These are phyloP conservation scores for Fusarium sp. DNA, from an alignment of 2,329 filamentous ascomycete species.

Conservation along the genomic window DNA sequence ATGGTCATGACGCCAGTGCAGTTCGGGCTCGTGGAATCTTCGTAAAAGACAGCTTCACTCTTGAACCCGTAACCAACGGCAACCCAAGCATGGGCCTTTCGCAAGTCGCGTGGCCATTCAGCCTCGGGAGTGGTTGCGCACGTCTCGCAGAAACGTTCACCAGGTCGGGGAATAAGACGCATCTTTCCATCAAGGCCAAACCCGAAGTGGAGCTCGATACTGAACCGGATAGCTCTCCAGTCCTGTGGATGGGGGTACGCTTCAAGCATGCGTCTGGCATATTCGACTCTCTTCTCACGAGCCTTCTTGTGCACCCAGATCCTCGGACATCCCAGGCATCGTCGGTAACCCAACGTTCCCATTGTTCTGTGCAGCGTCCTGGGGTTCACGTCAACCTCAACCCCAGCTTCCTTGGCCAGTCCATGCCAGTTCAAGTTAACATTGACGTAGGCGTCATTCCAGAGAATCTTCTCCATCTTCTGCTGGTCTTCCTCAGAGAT, in stretches of 20 bases:
- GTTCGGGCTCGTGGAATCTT: conserved; percentile 48
- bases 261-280: conserved; percentile 48
- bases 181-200: conserved; percentile 51
- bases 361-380: conserved; percentile 50
- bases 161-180: conserved; percentile 47
- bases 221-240: conserved; percentile 49
- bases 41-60: conserved; percentile 51
- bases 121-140: conserved; percentile 41
- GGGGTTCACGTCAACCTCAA: conserved; percentile 47
- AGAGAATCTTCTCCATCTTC: conserved; percentile 51
- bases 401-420: conserved; percentile 47
- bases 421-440: conserved; percentile 48
- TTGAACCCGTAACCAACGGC: conserved; percentile 50
- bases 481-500: conserved; percentile 47
- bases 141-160: conserved; percentile 46
- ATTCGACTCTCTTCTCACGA: conserved; percentile 48
- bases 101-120: conserved; percentile 47
- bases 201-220: conserved; percentile 51
- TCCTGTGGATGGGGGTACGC: conserved; percentile 44
- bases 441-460: conserved; percentile 47
- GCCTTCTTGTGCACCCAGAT: conserved; percentile 45
- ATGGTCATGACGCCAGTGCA: conserved; percentile 46
- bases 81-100: conserved; percentile 48
- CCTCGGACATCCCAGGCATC: conserved; percentile 47
- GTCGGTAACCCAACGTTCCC: conserved; percentile 49